Conservation (phyloP, 225 moss, liverwort and hornwort species). For the Sphagnum contortum region DNA sequence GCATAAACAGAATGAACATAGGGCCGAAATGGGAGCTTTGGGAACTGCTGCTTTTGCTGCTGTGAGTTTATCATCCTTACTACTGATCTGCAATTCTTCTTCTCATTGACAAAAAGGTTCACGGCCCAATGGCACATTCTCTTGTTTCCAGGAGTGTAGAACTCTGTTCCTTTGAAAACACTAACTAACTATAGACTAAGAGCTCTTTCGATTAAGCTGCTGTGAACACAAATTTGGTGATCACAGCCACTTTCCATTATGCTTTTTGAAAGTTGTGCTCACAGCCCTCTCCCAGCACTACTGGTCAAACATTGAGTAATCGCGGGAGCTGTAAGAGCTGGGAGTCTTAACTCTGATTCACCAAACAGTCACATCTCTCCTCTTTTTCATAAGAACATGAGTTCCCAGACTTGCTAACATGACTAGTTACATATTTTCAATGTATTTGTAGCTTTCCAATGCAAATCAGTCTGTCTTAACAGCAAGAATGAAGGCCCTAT, state of each 20-base stretch:
- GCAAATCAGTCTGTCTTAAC: too few species aligned
- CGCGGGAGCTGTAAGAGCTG: too few species aligned
- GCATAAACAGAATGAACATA: slow-evolving; percentile 11
- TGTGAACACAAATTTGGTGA: neutral
- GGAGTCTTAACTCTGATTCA: too few species aligned
- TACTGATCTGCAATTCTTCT: neutral
- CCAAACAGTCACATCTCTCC: too few species aligned
- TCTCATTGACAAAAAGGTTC: neutral
- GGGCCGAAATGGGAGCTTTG: slow-evolving; percentile 11
- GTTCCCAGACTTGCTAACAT: too few species aligned
- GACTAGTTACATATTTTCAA: too few species aligned
- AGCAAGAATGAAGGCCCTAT: too few species aligned
- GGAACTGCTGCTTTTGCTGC: slow-evolving; percentile 7
- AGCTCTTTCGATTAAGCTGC: neutral
- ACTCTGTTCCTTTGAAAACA: neutral
- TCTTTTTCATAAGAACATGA: too few species aligned
- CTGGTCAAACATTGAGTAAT: too few species aligned
- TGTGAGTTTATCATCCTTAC: neutral
- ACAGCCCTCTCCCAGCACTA: neutral
- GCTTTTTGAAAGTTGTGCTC: neutral
- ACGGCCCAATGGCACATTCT: neutral
- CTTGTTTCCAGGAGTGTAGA: neutral
- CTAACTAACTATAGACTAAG: too few species aligned
- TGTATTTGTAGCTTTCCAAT: too few species aligned
- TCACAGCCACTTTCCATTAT: neutral